Evolutionary conservation across 139 green algal species (phyloP), one percentile per base, ranked within the genome.

Genomic region (Nannochloris sp.): DNA sequence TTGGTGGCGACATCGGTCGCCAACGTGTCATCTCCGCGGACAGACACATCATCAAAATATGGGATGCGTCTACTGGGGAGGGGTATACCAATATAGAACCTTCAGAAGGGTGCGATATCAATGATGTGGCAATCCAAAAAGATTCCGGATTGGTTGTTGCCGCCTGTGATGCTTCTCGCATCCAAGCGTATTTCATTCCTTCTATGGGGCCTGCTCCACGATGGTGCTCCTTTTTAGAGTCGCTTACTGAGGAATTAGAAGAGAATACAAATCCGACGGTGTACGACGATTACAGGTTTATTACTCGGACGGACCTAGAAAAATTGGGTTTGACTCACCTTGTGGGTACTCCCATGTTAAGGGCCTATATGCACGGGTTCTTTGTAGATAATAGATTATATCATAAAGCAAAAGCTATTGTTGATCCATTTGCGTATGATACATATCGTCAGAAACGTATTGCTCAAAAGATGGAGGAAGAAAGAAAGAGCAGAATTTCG

Each of bases 351-450:
- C 67, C 81, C 4, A 76, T 98, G 82, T 81, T 98, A 66, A 77
- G 89, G 3, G 87, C 94, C 30, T 98, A 97, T 87, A 97, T 99
- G 94, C 94, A 99, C 79, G 94, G 94, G 33, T 99, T 91, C 82
- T 98, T 99, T 75, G 56, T 99, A 3, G 85, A 99, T 81, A 86
- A 92, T 56, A 67, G 89, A 8, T 84, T 97, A 27, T 96, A 95
- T 78, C 60, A 85, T 65, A 95, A 92, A 68, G 88, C 85, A 4
- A 60, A 53, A 51, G 55, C 70, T 27, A 71, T 68, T 46, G 63
- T 35, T 53, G 74, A 95, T 42, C 92, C 92, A 3, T 94, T 96
- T 65, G 88, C 83, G 1, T 96, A 96, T 74, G 92, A 97, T 31
- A 64, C 77, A 14, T 96, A 96, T 75, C 81, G 89, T 29, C 57